Percentiles rank a stretch among this genome's conserved stretches.
phyloP scores from a whole-genome alignment of 2,329 filamentous ascomycete genomes.

The Rhinocladiella similis region DNA sequence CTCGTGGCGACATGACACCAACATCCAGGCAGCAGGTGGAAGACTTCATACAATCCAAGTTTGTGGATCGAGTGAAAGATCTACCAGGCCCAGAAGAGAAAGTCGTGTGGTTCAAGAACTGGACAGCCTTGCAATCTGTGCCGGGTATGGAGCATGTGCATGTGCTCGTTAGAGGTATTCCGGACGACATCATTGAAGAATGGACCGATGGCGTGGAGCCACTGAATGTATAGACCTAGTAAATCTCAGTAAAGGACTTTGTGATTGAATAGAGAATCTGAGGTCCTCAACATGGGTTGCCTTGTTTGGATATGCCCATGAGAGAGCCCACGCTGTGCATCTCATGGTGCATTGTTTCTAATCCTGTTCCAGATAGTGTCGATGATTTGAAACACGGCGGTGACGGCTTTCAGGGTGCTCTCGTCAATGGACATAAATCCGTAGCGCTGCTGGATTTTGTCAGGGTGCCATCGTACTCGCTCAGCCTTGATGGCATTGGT shows the following conservation, averaged over 20 bases:
- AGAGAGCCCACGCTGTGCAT: too few relatives aligned
- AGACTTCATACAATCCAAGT: conserved; percentile 50
- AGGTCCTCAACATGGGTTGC: too few relatives aligned
- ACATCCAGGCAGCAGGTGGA: conserved; percentile 51
- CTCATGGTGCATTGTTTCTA: conserved; percentile 4
- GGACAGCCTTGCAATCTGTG: conserved; percentile 61
- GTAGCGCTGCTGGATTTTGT: conserved; percentile 92
- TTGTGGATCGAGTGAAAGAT: conserved; percentile 45
- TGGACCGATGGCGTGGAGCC: conserved; percentile 42
- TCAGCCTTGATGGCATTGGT: conserved; percentile 70
- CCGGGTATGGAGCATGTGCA: conserved; percentile 59
- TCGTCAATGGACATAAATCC: conserved; percentile 74
- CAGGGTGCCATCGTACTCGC: conserved; percentile 92
- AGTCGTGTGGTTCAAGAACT: conserved; percentile 67
- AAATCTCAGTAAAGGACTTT: not conserved
- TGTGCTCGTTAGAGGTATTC: conserved; percentile 52
- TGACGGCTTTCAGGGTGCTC: conserved; percentile 74
- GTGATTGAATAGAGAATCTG: not conserved
- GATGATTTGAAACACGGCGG: conserved; percentile 86
- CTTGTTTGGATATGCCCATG: too few relatives aligned
- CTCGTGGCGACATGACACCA: conserved; percentile 52
- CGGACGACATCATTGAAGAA: conserved; percentile 43
- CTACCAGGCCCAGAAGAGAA: conserved; percentile 40
- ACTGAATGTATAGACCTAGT: conserved; percentile 12
- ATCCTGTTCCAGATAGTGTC: conserved; percentile 71